Percentiles rank a stretch among this genome's conserved stretches.
phyloP scores from a whole-genome alignment of 176 grass and related monocot genomes.

The Olyra latifolia region DNA sequence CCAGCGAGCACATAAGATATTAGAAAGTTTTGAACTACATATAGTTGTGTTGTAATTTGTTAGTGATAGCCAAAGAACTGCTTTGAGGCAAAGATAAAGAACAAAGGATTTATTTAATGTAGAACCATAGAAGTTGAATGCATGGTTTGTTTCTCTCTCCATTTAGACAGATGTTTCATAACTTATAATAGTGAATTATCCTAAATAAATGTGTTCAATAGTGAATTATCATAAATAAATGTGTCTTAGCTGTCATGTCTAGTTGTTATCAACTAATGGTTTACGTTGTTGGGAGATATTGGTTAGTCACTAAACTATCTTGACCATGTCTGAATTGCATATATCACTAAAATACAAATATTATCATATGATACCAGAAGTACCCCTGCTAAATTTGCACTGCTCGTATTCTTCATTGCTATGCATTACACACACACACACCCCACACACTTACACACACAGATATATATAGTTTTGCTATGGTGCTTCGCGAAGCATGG shows the following conservation, averaged over 20 bases:
- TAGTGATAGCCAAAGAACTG: slow-evolving; percentile 2
- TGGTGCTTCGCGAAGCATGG: no score
- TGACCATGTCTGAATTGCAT: slow-evolving; percentile 5
- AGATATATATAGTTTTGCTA: no score
- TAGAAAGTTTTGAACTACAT: background rate
- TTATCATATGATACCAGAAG: background rate
- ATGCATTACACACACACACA: no score
- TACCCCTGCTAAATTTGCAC: slow-evolving; percentile 14
- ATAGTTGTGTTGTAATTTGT: background rate
- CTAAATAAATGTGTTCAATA: background rate
- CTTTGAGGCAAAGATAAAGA: slow-evolving; percentile 1
- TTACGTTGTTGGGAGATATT: slow-evolving; percentile 8
- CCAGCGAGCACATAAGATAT: background rate
- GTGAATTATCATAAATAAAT: background rate
- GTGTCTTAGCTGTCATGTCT: background rate
- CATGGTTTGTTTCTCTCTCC: background rate
- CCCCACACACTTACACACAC: no score
- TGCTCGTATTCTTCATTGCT: slow-evolving; percentile 2
- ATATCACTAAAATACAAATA: background rate
- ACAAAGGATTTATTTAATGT: slow-evolving; percentile 1
- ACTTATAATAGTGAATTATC: background rate
- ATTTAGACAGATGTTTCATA: background rate
- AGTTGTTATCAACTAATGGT: slow-evolving; percentile 4
- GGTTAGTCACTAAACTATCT: background rate
- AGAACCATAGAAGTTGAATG: background rate